These are phyloP conservation scores for Platanus orientalis DNA, from an alignment of 164 flowering plant species.

Conservation along the genomic window DNA sequence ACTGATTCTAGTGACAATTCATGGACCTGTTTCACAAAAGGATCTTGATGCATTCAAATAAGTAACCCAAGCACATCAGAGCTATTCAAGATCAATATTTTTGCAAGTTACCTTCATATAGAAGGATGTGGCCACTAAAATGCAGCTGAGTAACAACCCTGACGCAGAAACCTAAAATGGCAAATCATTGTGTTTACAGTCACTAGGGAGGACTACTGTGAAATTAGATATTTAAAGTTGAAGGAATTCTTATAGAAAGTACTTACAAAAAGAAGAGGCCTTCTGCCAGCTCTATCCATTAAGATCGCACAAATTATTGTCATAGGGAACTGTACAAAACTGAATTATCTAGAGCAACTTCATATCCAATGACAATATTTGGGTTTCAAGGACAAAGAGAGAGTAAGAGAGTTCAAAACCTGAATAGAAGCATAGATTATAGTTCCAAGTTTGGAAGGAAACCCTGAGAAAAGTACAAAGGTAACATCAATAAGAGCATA, in stretches of 20 bases:
- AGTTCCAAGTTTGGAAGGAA: slow-evolving; percentile 42
- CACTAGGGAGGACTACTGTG: neutral
- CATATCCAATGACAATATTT: neutral
- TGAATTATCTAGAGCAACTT: slow-evolving; percentile 1
- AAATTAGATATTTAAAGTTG: neutral
- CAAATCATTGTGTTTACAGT: neutral
- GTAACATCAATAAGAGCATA: neutral
- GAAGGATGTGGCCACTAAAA: slow-evolving; percentile 54
- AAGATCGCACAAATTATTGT: slow-evolving; percentile 58
- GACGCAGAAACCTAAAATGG: slow-evolving; percentile 55
- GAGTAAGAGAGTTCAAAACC: slow-evolving; percentile 32
- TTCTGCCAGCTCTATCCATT: slow-evolving; percentile 79
- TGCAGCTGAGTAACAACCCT: slow-evolving; percentile 61
- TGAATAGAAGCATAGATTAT: slow-evolving; percentile 41
- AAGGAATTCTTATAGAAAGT: neutral
- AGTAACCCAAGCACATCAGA: neutral
- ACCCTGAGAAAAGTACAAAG: slow-evolving; percentile 32
- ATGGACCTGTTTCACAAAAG: slow-evolving; percentile 42
- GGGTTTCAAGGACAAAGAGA: neutral
- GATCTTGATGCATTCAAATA: neutral
- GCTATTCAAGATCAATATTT: neutral
- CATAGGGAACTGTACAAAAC: slow-evolving; percentile 54
- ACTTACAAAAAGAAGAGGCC: slow-evolving; percentile 69
- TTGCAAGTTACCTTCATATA: slow-evolving; percentile 54
- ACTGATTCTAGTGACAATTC: slow-evolving; percentile 31